Conservation (phyloP, 2,329 filamentous ascomycete species). For the Colletotrichum magnum region DNA sequence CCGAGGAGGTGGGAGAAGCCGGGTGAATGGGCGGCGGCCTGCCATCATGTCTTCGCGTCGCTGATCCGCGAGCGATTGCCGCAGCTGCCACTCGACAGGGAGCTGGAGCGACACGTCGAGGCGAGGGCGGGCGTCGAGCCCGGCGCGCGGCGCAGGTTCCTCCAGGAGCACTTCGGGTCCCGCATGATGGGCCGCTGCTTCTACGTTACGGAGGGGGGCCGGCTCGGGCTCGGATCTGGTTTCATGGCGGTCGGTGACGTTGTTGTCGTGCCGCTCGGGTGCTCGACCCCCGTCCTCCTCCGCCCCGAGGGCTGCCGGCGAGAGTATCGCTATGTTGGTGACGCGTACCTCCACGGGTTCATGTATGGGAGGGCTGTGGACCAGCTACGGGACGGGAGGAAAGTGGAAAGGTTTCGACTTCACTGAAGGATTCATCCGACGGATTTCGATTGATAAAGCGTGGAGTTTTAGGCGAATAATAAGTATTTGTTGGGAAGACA, state of each 20-base stretch:
- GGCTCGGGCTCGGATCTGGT: conserved; percentile 51
- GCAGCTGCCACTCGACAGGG: conserved; percentile 37
- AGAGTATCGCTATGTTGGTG: conserved; percentile 51
- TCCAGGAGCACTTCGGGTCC: conserved; percentile 41
- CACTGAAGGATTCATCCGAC: conserved; percentile 11
- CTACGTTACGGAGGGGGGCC: conserved; percentile 43
- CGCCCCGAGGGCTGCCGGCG: conserved; percentile 44
- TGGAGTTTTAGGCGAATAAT: too few relatives aligned
- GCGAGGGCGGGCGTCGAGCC: neutral
- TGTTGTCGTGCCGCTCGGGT: conserved; percentile 52
- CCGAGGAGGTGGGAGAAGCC: conserved; percentile 33
- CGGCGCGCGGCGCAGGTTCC: conserved; percentile 31
- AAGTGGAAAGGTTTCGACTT: conserved; percentile 50
- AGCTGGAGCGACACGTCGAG: conserved; percentile 33
- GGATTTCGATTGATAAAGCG: too few relatives aligned
- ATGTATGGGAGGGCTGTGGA: conserved; percentile 52
- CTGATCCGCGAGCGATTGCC: conserved; percentile 42
- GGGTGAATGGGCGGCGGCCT: conserved; percentile 42
- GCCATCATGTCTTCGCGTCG: conserved; percentile 43
- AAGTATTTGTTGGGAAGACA: too few relatives aligned
- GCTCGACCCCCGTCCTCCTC: conserved; percentile 51
- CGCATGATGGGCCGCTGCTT: conserved; percentile 46
- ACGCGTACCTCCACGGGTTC: conserved; percentile 52
- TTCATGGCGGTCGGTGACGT: conserved; percentile 49
- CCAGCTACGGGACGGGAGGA: conserved; percentile 52